Conservation (phyloP, 2,329 filamentous ascomycete genomes). For the Aureobasidium sp. region DNA sequence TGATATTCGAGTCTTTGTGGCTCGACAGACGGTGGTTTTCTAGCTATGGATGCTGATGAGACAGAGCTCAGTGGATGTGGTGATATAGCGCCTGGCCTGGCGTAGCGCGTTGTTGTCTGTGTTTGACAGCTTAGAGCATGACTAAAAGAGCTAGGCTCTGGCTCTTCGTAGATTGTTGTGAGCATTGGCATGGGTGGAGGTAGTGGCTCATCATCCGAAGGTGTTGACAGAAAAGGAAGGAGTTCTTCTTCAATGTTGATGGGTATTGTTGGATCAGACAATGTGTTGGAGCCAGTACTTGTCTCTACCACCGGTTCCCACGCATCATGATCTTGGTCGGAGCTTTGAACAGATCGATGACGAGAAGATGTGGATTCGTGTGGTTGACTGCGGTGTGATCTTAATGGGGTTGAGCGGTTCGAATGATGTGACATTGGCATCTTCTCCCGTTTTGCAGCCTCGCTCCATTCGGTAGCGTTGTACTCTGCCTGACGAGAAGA, state of each 20-base stretch:
- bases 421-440: not conserved
- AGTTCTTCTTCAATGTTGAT: not conserved
- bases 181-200: not conserved
- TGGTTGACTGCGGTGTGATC: not conserved
- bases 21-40: not conserved
- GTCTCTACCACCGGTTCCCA: not conserved
- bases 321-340: not conserved
- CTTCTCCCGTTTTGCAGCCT: not conserved
- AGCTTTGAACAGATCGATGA: not conserved
- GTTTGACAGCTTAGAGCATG: not conserved
- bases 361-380: not conserved
- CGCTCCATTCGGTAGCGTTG: not conserved
- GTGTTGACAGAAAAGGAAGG: not conserved
- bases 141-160: not conserved
- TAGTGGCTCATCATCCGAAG: not conserved
- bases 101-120: not conserved
- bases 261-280: not conserved
- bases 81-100: conserved; percentile 6
- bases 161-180: conserved; percentile 1
- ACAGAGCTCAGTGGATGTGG: conserved; percentile 14
- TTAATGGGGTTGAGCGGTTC: not conserved
- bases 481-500: not conserved
- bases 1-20: not conserved
- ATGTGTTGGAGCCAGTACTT: not conserved
- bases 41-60: not conserved